A percentile compares a stretch with the other conserved stretches of the same genome.
phyloP scores from a whole-genome alignment of 2,329 filamentous ascomycete genomes.

The Colletotrichum zoysiae region DNA sequence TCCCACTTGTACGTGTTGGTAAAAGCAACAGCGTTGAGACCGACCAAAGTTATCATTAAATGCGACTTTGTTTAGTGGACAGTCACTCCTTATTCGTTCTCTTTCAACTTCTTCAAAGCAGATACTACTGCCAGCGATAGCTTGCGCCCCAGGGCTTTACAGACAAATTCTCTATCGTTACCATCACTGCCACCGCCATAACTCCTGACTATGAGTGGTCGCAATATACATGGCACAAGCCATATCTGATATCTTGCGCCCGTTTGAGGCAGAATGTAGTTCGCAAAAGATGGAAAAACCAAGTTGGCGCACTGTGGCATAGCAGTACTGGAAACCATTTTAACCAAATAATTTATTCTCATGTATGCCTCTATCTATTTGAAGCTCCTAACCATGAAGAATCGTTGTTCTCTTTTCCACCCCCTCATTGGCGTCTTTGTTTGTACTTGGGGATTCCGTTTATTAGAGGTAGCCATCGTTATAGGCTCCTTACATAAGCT shows the following conservation, averaged over 20 bases:
- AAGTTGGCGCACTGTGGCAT: background rate
- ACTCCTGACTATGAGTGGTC: too few species aligned
- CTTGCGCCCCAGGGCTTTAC: background rate
- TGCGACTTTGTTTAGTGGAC: background rate
- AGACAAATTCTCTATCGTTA: background rate
- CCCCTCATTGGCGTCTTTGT: background rate
- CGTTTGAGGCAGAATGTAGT: background rate
- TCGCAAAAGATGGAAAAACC: background rate
- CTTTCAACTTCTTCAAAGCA: background rate
- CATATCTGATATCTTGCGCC: background rate
- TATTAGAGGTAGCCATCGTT: slow-evolving; percentile 24
- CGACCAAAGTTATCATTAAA: background rate
- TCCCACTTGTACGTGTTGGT: background rate
- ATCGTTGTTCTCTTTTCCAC: background rate
- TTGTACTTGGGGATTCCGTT: slow-evolving; percentile 3
- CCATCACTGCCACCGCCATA: background rate
- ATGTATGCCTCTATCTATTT: background rate
- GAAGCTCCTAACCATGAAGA: too few species aligned
- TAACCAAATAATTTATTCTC: background rate
- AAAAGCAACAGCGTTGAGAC: background rate
- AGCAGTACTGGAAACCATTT: background rate
- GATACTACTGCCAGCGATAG: background rate
- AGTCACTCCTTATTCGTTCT: background rate
- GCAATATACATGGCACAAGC: background rate
- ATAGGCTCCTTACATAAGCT: slow-evolving; percentile 31